These are phyloP conservation scores for Naganishia antarctica DNA, from an alignment of 768 basidiomycete genomes.

Conservation along the genomic window DNA sequence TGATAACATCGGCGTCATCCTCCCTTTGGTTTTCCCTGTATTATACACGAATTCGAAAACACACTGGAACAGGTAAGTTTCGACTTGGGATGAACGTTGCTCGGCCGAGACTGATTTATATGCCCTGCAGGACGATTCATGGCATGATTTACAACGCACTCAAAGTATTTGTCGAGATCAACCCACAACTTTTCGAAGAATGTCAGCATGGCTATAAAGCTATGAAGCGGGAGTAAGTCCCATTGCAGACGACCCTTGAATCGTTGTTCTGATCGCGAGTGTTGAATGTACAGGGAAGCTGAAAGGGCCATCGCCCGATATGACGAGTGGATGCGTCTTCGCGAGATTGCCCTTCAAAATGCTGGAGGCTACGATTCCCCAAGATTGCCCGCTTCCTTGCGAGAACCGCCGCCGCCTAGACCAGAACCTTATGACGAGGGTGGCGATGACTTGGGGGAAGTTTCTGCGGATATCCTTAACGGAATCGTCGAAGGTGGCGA, in stretches of 20 bases:
- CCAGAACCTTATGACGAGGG: constrained; percentile 69
- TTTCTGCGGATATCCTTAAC: constrained; percentile 77
- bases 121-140: constrained; percentile 75
- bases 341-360: constrained; percentile 66
- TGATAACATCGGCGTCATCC: constrained; percentile 78
- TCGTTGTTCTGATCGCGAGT: background rate
- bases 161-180: constrained; percentile 98
- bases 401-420: constrained; percentile 69
- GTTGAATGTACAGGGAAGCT: constrained; percentile 62
- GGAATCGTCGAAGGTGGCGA: constrained; percentile 43
- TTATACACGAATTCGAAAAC: constrained; percentile 91
- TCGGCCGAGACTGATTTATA: background rate
- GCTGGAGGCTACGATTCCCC: constrained; percentile 58
- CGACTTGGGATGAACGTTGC: background rate
- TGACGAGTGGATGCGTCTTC: constrained; percentile 81
- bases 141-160: constrained; percentile 99
- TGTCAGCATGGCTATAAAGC: constrained; percentile 90
- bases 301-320: constrained; percentile 78
- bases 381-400: constrained; percentile 66
- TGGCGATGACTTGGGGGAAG: constrained; percentile 68
- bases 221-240: constrained; percentile 70
- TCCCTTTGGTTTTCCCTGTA: constrained; percentile 96
- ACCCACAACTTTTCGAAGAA: constrained; percentile 90
- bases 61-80: constrained; percentile 92
- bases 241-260: constrained; percentile 1